Percentiles rank a stretch among this genome's conserved stretches.
Evolutionary conservation across 179 eudicot genomes (phyloP).

Genomic region (Silene coronaria): DNA sequence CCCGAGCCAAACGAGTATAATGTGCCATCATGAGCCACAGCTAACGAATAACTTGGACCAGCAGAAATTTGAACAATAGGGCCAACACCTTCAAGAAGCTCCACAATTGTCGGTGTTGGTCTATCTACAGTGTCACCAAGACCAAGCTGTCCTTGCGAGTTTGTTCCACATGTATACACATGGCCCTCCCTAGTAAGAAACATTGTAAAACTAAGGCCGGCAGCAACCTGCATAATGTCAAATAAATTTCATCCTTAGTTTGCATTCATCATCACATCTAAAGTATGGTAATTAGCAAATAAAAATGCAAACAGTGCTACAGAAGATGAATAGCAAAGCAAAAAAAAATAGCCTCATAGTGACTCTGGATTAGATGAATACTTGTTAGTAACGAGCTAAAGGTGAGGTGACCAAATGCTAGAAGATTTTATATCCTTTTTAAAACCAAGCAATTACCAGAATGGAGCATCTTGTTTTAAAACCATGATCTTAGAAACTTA

Average conservation of each 20-base stretch:
- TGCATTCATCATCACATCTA: neutral
- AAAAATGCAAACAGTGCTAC: neutral
- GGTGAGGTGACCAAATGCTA: neutral
- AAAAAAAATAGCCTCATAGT: neutral
- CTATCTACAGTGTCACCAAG: constrained; percentile 77
- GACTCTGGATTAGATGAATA: neutral
- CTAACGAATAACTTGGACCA: constrained; percentile 77
- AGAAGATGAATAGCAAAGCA: neutral
- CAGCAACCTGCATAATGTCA: constrained; percentile 63
- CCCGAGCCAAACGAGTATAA: constrained; percentile 86
- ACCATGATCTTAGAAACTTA: neutral
- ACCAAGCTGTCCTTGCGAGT: constrained; percentile 85
- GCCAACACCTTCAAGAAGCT: constrained; percentile 46
- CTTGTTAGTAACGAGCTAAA: neutral
- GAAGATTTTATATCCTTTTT: neutral
- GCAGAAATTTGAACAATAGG: constrained; percentile 71
- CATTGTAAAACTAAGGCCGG: constrained; percentile 82
- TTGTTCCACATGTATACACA: constrained; percentile 82
- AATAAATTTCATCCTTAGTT: neutral
- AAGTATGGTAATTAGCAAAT: neutral
- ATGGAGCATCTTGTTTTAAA: neutral
- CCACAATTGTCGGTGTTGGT: constrained; percentile 57
- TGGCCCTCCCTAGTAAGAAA: constrained; percentile 73
- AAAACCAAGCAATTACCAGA: neutral
- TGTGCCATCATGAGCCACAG: constrained; percentile 63